These are phyloP conservation scores for Aaosphaeria arxii DNA, from an alignment of 2,329 filamentous ascomycete species.

Conservation along the genomic window DNA sequence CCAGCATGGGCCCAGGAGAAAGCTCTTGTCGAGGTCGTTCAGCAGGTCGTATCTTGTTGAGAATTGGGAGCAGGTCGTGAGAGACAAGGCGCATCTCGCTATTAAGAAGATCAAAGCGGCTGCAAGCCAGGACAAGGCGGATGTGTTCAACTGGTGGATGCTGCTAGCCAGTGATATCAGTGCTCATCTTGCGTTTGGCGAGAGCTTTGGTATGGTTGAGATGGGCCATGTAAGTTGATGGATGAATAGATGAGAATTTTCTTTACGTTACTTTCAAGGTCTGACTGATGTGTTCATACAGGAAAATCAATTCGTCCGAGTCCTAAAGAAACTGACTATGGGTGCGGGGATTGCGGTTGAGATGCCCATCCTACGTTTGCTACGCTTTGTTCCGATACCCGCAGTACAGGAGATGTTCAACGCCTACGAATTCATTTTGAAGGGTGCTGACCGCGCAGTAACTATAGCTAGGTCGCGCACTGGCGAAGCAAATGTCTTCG, in stretches of 20 bases:
- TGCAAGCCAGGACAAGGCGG: slow-evolving; percentile 22
- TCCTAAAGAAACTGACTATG: slow-evolving; percentile 34
- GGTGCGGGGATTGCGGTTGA: slow-evolving; percentile 36
- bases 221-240: slow-evolving; percentile 26
- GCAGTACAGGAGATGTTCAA: slow-evolving; percentile 34
- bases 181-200: slow-evolving; percentile 38
- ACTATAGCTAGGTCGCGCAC: slow-evolving; percentile 26
- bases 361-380: slow-evolving; percentile 30
- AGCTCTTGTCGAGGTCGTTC: slow-evolving; percentile 36
- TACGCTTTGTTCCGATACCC: slow-evolving; percentile 28
- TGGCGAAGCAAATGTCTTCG: slow-evolving; percentile 31
- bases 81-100: slow-evolving; percentile 29
- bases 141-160: slow-evolving; percentile 38
- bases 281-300: slow-evolving; percentile 1
- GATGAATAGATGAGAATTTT: no score
- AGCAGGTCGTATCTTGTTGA: slow-evolving; percentile 32
- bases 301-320: slow-evolving; percentile 36
- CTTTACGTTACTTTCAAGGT: no score
- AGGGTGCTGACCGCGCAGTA: slow-evolving; percentile 28
- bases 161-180: slow-evolving; percentile 41
- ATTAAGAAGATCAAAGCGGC: slow-evolving; percentile 28
- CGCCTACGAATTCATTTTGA: slow-evolving; percentile 29
- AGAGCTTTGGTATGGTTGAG: slow-evolving; percentile 40
- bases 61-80: slow-evolving; percentile 36
- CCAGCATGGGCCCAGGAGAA: slow-evolving; percentile 33